Evolutionary conservation across 1,284 basidiomycete genomes (phyloP).

Genomic region (Moniliophthora roreri): DNA sequence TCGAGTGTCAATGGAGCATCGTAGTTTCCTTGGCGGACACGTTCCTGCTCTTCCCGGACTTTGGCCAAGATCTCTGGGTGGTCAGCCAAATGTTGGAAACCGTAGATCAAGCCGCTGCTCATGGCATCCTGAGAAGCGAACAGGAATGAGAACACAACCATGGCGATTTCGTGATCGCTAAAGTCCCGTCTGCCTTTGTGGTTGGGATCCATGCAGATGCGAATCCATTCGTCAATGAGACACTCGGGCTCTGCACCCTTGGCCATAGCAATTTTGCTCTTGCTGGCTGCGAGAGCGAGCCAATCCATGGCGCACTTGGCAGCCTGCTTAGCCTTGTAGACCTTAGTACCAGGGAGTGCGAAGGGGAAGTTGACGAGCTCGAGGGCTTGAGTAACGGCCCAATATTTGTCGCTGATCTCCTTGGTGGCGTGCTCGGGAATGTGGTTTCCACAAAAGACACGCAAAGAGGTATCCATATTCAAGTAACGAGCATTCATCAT

Average conservation of each 20-base stretch:
- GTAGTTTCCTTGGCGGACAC: conserved; percentile 78
- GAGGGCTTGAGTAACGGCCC: conserved; percentile 92
- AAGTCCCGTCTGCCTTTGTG: conserved; percentile 87
- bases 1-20: conserved; percentile 87
- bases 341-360: conserved; percentile 94
- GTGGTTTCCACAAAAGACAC: conserved; percentile 93
- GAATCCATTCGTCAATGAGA: conserved; percentile 92
- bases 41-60: conserved; percentile 89
- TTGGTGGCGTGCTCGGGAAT: conserved; percentile 77
- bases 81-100: conserved; percentile 96
- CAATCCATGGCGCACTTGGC: conserved; percentile 88
- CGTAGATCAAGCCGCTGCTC: conserved; percentile 91
- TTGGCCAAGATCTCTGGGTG: conserved; percentile 88
- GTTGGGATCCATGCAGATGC: conserved; percentile 66
- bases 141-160: conserved; percentile 95
- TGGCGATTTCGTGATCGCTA: conserved; percentile 92
- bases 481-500: conserved; percentile 92
- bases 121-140: conserved; percentile 99
- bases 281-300: conserved; percentile 78
- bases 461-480: conserved; percentile 97
- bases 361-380: conserved; percentile 99
- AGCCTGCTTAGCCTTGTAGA: conserved; percentile 93
- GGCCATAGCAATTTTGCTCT: conserved; percentile 85
- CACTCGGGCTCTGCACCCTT: conserved; percentile 83
- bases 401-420: conserved; percentile 93